Conservation (phyloP, 768 basidiomycete genomes). For the Cubamyces lactineus region DNA sequence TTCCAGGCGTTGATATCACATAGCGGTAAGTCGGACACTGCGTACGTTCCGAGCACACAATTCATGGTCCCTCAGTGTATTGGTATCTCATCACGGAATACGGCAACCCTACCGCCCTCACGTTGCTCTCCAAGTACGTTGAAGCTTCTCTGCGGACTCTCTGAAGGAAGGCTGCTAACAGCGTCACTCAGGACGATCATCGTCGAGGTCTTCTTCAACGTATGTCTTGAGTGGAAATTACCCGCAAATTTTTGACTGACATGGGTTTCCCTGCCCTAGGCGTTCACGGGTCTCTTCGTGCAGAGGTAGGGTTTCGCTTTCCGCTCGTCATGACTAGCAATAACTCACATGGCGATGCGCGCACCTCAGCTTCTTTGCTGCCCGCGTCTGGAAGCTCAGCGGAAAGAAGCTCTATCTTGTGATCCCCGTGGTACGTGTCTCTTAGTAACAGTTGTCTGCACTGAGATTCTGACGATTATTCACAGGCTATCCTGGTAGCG, state of each 20-base stretch:
- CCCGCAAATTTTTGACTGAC: background rate
- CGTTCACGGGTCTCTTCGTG: constrained; percentile 57
- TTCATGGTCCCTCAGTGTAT: constrained; percentile 43
- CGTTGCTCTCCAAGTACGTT: constrained; percentile 50
- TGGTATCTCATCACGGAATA: constrained; percentile 57
- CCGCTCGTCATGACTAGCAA: too few species aligned
- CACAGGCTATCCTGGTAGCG: constrained; percentile 47
- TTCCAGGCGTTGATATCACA: constrained; percentile 30
- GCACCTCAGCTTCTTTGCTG: constrained; percentile 23
- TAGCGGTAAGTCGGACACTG: constrained; percentile 18
- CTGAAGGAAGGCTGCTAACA: background rate
- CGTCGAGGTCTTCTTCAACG: constrained; percentile 59
- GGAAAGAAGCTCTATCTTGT: constrained; percentile 48
- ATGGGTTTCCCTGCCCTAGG: constrained; percentile 37
- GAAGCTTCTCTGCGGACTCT: background rate
- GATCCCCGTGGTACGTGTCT: constrained; percentile 43
- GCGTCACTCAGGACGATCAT: constrained; percentile 43
- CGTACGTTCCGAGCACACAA: too few species aligned
- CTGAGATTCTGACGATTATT: background rate
- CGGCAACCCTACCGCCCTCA: constrained; percentile 44
- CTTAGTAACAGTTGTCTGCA: background rate
- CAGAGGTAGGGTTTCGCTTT: too few species aligned
- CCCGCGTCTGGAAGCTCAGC: constrained; percentile 42
- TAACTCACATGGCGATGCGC: background rate
- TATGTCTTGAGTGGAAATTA: constrained; percentile 30